phyloP scores from a whole-genome alignment of 805 yeast genomes.

The Myxozyma neotropica region DNA sequence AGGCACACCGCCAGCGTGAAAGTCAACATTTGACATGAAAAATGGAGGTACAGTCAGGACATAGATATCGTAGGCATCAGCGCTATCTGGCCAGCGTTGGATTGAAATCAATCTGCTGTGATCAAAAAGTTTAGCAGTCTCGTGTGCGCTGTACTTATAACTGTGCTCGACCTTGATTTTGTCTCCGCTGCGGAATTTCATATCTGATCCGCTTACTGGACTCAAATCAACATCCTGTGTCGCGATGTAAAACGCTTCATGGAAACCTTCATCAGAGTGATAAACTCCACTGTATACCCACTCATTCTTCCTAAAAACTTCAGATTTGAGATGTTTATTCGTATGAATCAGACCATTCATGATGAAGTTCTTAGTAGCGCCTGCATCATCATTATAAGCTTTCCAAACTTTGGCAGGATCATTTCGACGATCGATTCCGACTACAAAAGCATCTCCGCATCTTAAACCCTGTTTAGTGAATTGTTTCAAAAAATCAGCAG shows the following conservation, averaged over 20 bases:
- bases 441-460: slow-evolving; percentile 26
- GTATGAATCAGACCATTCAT: slow-evolving; percentile 32
- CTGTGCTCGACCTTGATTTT: slow-evolving; percentile 30
- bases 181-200: slow-evolving; percentile 17
- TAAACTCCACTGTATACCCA: slow-evolving; percentile 33
- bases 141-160: slow-evolving; percentile 29
- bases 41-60: slow-evolving; percentile 20
- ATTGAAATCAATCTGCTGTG: slow-evolving; percentile 14
- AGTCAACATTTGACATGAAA: background rate
- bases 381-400: slow-evolving; percentile 35
- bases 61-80: slow-evolving; percentile 24
- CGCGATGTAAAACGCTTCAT: slow-evolving; percentile 33
- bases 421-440: slow-evolving; percentile 35
- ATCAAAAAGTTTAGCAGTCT: slow-evolving; percentile 20
- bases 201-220: background rate
- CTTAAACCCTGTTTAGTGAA: slow-evolving; percentile 16
- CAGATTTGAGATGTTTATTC: slow-evolving; percentile 17
- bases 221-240: slow-evolving; percentile 12
- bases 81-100: slow-evolving; percentile 21
- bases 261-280: slow-evolving; percentile 28
- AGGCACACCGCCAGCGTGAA: slow-evolving; percentile 18
- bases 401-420: slow-evolving; percentile 22
- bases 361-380: slow-evolving; percentile 31
- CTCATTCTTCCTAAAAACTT: slow-evolving; percentile 19
- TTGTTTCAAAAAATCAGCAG: slow-evolving; percentile 20